Evolutionary conservation across 805 yeast genomes (phyloP).

Genomic region (Kodamaea laetipori): DNA sequence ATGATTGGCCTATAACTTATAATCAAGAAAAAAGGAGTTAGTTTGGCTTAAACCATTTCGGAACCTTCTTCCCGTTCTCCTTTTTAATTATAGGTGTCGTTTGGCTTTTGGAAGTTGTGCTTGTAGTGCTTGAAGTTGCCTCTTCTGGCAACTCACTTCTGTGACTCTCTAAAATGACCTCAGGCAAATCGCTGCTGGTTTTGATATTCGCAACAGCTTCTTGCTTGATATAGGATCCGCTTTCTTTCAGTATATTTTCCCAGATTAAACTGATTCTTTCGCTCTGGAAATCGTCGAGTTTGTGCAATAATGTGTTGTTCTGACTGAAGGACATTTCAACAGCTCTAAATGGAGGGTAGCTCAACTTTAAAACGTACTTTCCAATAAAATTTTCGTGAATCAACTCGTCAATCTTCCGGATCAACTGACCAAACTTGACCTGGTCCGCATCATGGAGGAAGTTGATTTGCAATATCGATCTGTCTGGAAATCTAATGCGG

Average conservation of each 20-base stretch:
- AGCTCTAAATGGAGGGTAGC: constrained; percentile 42
- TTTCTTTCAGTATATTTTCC: constrained; percentile 25
- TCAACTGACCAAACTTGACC: constrained; percentile 37
- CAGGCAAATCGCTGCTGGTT: constrained; percentile 36
- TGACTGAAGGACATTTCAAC: constrained; percentile 28
- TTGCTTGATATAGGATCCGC: constrained; percentile 32
- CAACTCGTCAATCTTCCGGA: constrained; percentile 38
- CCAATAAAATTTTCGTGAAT: constrained; percentile 31
- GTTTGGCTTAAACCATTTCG: constrained; percentile 19
- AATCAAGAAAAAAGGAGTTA: neutral
- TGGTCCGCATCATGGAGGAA: constrained; percentile 25
- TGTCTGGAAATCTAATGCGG: constrained; percentile 43
- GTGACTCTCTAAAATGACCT: constrained; percentile 33
- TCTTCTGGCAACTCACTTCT: constrained; percentile 38
- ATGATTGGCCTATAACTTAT: neutral
- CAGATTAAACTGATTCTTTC: constrained; percentile 39
- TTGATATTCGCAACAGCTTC: constrained; percentile 20
- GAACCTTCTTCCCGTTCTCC: constrained; percentile 12
- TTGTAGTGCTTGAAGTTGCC: neutral
- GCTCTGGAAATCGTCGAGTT: constrained; percentile 32
- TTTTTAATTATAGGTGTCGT: neutral
- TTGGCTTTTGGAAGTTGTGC: neutral
- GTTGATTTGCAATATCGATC: constrained; percentile 36
- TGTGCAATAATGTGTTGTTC: constrained; percentile 29
- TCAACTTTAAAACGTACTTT: constrained; percentile 33